These are phyloP conservation scores for Hyaloscypha variabilis DNA, from an alignment of 495 filamentous ascomycete species.

Conservation along the genomic window DNA sequence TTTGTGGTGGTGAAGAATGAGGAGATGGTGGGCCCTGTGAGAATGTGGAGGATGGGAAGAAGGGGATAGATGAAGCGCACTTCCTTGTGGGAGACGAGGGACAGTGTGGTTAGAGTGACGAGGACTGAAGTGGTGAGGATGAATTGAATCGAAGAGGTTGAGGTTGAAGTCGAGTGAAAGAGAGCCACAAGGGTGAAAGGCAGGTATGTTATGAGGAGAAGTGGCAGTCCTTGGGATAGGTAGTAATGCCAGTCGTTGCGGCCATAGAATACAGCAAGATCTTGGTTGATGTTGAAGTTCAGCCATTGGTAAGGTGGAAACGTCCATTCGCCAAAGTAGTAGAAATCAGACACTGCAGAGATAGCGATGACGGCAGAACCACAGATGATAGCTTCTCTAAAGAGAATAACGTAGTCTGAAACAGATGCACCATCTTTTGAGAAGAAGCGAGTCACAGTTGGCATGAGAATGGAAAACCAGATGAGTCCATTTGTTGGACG, in stretches of 20 bases:
- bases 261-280: constrained; percentile 91
- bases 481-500: constrained; percentile 89
- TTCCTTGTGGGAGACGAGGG: constrained; percentile 92
- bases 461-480: constrained; percentile 64
- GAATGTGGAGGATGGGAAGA: constrained; percentile 79
- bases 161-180: constrained; percentile 46
- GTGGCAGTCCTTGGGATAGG: constrained; percentile 82
- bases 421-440: constrained; percentile 3
- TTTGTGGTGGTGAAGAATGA: constrained; percentile 58
- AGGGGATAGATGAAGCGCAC: constrained; percentile 96
- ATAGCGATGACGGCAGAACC: constrained; percentile 63
- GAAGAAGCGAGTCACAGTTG: constrained; percentile 43
- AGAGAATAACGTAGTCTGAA: constrained; percentile 53
- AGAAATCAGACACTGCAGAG: constrained; percentile 70
- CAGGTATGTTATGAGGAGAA: constrained; percentile 81
- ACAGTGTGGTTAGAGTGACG: constrained; percentile 64
- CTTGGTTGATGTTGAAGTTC: constrained; percentile 88
- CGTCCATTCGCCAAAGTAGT: constrained; percentile 86
- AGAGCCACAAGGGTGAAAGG: constrained; percentile 74
- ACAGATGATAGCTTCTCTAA: constrained; percentile 65
- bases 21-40: constrained; percentile 68
- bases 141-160: constrained; percentile 38
- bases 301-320: constrained; percentile 90
- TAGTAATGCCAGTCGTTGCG: constrained; percentile 92
- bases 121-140: constrained; percentile 65